Conservation (phyloP, 106 monocot genomes). For the Platanthera guangdongensis region DNA sequence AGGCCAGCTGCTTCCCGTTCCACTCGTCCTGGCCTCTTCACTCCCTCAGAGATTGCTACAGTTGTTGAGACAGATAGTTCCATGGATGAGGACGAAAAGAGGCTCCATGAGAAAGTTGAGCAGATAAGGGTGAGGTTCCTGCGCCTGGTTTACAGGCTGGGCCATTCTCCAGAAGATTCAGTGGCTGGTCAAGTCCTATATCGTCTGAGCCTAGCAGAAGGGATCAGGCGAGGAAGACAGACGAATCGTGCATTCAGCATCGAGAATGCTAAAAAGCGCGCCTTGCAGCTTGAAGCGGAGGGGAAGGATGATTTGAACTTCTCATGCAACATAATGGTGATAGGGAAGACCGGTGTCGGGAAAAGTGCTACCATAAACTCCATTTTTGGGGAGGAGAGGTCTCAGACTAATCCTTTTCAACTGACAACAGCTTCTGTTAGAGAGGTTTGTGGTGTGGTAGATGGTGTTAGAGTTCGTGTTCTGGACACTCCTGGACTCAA, state of each 20-base stretch:
- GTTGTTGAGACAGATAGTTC: constrained; percentile 36
- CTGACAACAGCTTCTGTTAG: constrained; percentile 48
- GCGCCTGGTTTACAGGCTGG: constrained; percentile 67
- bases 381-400: constrained; percentile 68
- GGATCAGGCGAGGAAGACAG: constrained; percentile 64
- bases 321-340: constrained; percentile 71
- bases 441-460: constrained; percentile 58
- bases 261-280: constrained; percentile 66
- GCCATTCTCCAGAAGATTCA: constrained; percentile 75
- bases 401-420: constrained; percentile 52
- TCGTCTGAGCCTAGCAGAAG: constrained; percentile 75
- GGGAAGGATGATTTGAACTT: constrained; percentile 62
- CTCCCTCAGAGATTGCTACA: constrained; percentile 50
- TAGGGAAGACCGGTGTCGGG: constrained; percentile 90
- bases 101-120: constrained; percentile 83
- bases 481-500: constrained; percentile 84
- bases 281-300: constrained; percentile 53
- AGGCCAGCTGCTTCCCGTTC: constrained; percentile 36
- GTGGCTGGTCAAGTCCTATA: constrained; percentile 84
- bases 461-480: constrained; percentile 71
- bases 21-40: constrained; percentile 31
- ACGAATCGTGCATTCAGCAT: constrained; percentile 32
- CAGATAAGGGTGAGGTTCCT: constrained; percentile 81
- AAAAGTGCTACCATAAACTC: constrained; percentile 88
- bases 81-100: constrained; percentile 72